A percentile compares a stretch with the other conserved stretches of the same genome.
Evolutionary conservation across 169 alveolate genomes (phyloP).

Genomic region (Cytauxzoon felis): DNA sequence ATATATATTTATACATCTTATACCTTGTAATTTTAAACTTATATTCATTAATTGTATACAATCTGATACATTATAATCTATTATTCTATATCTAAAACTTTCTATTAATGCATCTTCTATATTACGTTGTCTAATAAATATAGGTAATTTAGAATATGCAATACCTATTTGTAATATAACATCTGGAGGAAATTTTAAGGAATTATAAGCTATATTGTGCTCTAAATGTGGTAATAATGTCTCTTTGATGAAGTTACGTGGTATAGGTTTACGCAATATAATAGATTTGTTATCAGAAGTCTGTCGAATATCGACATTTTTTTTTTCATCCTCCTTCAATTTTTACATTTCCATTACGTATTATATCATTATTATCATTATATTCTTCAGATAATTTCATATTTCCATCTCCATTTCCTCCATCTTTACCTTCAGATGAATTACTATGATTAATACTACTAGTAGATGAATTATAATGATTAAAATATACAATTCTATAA

Average conservation of each 20-base stretch:
- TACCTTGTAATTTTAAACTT: conserved; percentile 51
- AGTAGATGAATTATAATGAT: too few species aligned
- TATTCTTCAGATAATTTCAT: too few species aligned
- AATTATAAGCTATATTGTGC: conserved; percentile 60
- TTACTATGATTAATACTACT: too few species aligned
- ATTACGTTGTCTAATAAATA: conserved; percentile 54
- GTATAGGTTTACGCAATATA: conserved; percentile 53
- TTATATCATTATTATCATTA: too few species aligned
- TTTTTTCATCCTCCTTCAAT: not conserved
- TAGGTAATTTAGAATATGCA: conserved; percentile 60
- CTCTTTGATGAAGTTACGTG: conserved; percentile 58
- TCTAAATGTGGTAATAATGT: conserved; percentile 61
- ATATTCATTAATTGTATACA: conserved; percentile 59
- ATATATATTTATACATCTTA: conserved; percentile 31
- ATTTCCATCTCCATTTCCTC: too few species aligned
- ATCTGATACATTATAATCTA: conserved; percentile 51
- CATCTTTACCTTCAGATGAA: too few species aligned
- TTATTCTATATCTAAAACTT: conserved; percentile 48
- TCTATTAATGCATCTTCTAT: conserved; percentile 56
- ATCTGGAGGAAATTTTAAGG: conserved; percentile 58
- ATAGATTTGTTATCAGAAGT: conserved; percentile 18
- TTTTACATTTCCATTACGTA: not conserved
- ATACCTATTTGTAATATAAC: conserved; percentile 61
- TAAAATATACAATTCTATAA: too few species aligned
- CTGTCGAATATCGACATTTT: not conserved